Percentiles rank a stretch among this genome's conserved stretches.
phyloP scores from a whole-genome alignment of 495 filamentous ascomycete genomes.

The Penicillium silybi region DNA sequence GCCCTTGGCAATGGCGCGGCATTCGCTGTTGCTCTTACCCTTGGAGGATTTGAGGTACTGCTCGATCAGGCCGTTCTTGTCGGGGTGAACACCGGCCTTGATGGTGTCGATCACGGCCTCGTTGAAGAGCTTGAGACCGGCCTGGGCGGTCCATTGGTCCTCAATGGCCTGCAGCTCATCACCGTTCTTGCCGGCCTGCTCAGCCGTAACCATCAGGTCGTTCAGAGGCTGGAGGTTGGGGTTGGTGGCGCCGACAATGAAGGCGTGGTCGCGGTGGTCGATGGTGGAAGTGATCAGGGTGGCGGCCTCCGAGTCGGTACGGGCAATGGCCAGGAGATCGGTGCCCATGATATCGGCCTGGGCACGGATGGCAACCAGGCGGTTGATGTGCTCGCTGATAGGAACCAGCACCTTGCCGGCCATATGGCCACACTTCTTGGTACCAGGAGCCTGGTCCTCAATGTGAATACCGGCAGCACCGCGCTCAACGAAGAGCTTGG shows the following conservation, averaged over 20 bases:
- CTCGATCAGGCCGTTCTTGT: conserved; percentile 63
- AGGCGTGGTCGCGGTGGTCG: conserved; percentile 88
- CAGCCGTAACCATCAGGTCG: conserved; percentile 87
- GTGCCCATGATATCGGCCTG: conserved; percentile 98
- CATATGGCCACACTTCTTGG: conserved; percentile 99
- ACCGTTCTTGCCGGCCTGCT: conserved; percentile 76
- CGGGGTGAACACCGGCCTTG: conserved; percentile 55
- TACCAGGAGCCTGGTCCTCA: conserved; percentile 96
- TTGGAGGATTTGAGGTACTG: conserved; percentile 63
- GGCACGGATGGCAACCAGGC: conserved; percentile 91
- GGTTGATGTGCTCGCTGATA: conserved; percentile 97
- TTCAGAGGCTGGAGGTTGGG: conserved; percentile 75
- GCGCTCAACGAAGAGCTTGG: conserved; percentile 94
- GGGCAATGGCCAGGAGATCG: conserved; percentile 85
- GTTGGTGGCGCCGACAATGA: conserved; percentile 90
- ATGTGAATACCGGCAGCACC: conserved; percentile 98
- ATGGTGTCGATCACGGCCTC: conserved; percentile 85
- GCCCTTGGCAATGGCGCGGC: conserved; percentile 75
- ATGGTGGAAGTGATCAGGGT: conserved; percentile 97
- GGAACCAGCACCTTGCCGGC: conserved; percentile 97
- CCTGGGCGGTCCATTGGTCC: conserved; percentile 77
- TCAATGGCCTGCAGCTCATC: conserved; percentile 85
- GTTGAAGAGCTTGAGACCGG: conserved; percentile 86
- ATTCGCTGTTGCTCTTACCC: conserved; percentile 84
- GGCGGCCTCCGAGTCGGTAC: conserved; percentile 95